Base-by-base conservation (phyloP, 2,329 filamentous ascomycete species). In the Lecanosticta acicola region DNA sequence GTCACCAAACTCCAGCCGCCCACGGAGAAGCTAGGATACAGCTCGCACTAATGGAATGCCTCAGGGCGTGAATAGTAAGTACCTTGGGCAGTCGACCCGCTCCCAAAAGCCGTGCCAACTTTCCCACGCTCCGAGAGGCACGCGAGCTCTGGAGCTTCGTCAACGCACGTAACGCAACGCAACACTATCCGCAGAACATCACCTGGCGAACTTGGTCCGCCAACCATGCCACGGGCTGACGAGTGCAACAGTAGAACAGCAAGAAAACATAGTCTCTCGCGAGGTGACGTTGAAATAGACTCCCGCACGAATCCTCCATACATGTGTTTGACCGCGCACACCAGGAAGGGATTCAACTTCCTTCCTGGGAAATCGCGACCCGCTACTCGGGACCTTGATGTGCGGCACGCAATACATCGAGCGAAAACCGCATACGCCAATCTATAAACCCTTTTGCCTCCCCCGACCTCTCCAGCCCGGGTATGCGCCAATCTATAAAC, bases 251-350 rank as follows among this genome's bases (percentile, higher is more conserved):
- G n/a, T n/a, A n/a, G n/a, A n/a, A n/a, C n/a, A n/a, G n/a, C n/a
- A n/a, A n/a, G n/a, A n/a, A n/a, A n/a, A n/a, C n/a, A n/a, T n/a
- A n/a, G n/a, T n/a, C n/a, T n/a, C n/a, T n/a, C 11, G 16, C 4
- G 26, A 46, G 38, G 29, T 46, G 37, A 46, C 13, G 43, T 46
- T 11, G 26, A 32, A 17, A 36, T 46, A 41, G 29, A 21, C 43
- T 46, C 18, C 20, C 43, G 37, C 38, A 41, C 37, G 43, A 40
- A 20, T 19, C 38, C 39, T n/a, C 24, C 26, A 40, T 26, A 40
- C 24, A 29, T 5, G 24, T 29, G 24, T 29, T 11, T 29, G 5
- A 11, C 24, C 5, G 7, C 24, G 11, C n/a, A 11, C 24, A 29
- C 24, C 24, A 29, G 7, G 7, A 29, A 35, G 5, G 7, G 16